Evolutionary conservation across 1,284 basidiomycete genomes (phyloP).

Genomic region (Coniophora puteana): DNA sequence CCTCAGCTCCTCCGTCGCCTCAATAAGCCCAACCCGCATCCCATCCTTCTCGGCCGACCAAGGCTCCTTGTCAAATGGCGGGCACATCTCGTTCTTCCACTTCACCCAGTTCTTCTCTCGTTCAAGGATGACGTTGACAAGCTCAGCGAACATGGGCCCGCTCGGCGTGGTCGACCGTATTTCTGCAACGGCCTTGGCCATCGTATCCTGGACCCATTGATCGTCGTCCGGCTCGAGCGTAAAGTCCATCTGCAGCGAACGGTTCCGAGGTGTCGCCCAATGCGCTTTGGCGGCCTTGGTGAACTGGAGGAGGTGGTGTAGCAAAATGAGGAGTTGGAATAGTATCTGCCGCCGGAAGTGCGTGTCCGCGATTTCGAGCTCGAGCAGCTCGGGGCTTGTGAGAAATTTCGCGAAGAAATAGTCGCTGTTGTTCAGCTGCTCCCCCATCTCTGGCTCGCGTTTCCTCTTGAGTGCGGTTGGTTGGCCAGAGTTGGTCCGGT

Average conservation of each 20-base stretch:
- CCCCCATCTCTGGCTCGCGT: slow-evolving; percentile 50
- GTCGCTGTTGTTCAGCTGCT: slow-evolving; percentile 49
- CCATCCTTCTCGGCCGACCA: slow-evolving; percentile 48
- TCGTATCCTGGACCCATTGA: slow-evolving; percentile 72
- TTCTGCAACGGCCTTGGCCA: slow-evolving; percentile 63
- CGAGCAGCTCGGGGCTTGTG: slow-evolving; percentile 81
- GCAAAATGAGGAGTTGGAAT: slow-evolving; percentile 80
- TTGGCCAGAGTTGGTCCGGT: slow-evolving; percentile 39
- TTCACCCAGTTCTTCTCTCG: slow-evolving; percentile 84
- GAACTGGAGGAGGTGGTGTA: slow-evolving; percentile 78
- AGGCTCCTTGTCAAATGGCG: slow-evolving; percentile 70
- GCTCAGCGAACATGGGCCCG: slow-evolving; percentile 71
- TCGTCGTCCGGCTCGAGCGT: slow-evolving; percentile 61
- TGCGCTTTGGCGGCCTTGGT: slow-evolving; percentile 63
- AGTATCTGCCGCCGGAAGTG: slow-evolving; percentile 90
- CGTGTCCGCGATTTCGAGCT: slow-evolving; percentile 87
- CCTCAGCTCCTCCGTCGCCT: slow-evolving; percentile 51
- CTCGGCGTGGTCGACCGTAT: slow-evolving; percentile 70
- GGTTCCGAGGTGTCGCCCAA: slow-evolving; percentile 61
- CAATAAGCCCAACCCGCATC: slow-evolving; percentile 52
- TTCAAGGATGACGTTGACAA: slow-evolving; percentile 64
- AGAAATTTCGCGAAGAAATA: slow-evolving; percentile 93
- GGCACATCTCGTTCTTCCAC: slow-evolving; percentile 79
- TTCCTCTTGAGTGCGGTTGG: slow-evolving; percentile 55
- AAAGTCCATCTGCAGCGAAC: slow-evolving; percentile 78